Percentiles rank a stretch among this genome's conserved stretches.
phyloP scores from a whole-genome alignment of 176 grass and related monocot genomes.

The sorghum (Sorghum bicolor) region DNA sequence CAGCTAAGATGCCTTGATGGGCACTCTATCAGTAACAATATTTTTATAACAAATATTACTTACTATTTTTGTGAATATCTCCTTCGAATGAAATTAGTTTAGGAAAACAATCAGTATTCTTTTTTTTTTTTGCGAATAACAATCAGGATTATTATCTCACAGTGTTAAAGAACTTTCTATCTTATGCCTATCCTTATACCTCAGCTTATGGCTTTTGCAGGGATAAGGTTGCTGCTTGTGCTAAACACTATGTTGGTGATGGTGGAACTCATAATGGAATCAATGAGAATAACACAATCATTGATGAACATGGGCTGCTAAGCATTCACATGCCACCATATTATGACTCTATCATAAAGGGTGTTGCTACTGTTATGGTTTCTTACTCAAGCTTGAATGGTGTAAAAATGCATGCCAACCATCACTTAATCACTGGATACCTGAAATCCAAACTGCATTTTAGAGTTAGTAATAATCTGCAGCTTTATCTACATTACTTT shows the following conservation, averaged over 20 bases:
- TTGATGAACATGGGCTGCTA: conserved; percentile 63
- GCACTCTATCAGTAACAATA: not conserved
- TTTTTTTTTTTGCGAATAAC: not conserved
- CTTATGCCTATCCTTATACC: conserved; percentile 8
- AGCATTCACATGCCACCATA: conserved; percentile 98
- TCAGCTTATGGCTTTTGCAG: conserved; percentile 54
- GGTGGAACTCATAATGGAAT: conserved; percentile 93
- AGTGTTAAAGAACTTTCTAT: conserved; percentile 15
- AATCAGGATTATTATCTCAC: not conserved
- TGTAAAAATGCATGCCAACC: conserved; percentile 88
- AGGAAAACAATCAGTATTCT: not conserved
- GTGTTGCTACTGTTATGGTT: conserved; percentile 92
- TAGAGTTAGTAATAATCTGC: conserved; percentile 49
- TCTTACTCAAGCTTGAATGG: conserved; percentile 98
- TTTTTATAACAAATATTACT: conserved; percentile 1
- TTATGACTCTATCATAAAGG: conserved; percentile 80
- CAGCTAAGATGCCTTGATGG: conserved; percentile 15
- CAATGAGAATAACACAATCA: conserved; percentile 92
- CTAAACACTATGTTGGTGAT: conserved; percentile 95
- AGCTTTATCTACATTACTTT: conserved; percentile 32
- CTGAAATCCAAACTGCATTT: conserved; percentile 83
- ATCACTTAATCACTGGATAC: conserved; percentile 75
- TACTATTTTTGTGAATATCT: conserved; percentile 9
- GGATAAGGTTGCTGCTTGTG: conserved; percentile 91
- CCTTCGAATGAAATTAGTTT: not conserved